Percentiles rank a stretch among this genome's conserved stretches.
Conservation (phyloP, 2,329 filamentous ascomycete species). For the Periconia sp. region DNA sequence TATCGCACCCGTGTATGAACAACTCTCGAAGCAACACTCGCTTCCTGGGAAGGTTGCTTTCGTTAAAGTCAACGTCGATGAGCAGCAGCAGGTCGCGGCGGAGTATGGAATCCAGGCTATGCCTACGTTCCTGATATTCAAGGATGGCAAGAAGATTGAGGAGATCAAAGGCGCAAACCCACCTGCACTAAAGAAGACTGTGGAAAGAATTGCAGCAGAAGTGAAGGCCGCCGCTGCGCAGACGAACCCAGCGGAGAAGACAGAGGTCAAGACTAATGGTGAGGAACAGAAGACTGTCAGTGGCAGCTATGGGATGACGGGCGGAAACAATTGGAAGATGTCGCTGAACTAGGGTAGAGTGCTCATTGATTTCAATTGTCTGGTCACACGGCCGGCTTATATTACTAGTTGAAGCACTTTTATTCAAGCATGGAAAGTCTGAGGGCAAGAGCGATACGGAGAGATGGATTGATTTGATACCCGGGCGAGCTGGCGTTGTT, state of each 20-base stretch:
- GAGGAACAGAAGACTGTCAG: conserved; percentile 39
- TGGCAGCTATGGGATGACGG: conserved; percentile 42
- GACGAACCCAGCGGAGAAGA: conserved; percentile 11
- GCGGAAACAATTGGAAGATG: conserved; percentile 37
- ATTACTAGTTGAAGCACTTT: too few species aligned
- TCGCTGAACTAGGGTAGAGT: conserved; percentile 29
- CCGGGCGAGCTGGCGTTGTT: not conserved
- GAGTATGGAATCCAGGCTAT: conserved; percentile 57
- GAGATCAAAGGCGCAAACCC: conserved; percentile 39
- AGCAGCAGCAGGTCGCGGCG: conserved; percentile 54
- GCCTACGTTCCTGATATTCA: conserved; percentile 43
- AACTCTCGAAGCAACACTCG: conserved; percentile 57
- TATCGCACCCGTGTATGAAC: conserved; percentile 59
- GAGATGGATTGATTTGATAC: not conserved
- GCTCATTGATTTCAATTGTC: too few species aligned
- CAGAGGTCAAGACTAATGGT: conserved; percentile 13
- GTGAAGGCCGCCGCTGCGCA: conserved; percentile 12
- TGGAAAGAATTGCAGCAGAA: conserved; percentile 27
- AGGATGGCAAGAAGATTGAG: conserved; percentile 36
- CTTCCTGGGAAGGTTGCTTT: conserved; percentile 55
- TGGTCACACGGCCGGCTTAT: too few species aligned
- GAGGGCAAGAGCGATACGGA: too few species aligned
- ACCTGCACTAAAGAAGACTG: conserved; percentile 27
- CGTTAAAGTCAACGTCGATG: conserved; percentile 63
- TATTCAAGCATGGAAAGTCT: too few species aligned